A percentile compares a stretch with the other conserved stretches of the same genome.
phyloP scores from a whole-genome alignment of 2,329 filamentous ascomycete species.

The Xylaria sp. region DNA sequence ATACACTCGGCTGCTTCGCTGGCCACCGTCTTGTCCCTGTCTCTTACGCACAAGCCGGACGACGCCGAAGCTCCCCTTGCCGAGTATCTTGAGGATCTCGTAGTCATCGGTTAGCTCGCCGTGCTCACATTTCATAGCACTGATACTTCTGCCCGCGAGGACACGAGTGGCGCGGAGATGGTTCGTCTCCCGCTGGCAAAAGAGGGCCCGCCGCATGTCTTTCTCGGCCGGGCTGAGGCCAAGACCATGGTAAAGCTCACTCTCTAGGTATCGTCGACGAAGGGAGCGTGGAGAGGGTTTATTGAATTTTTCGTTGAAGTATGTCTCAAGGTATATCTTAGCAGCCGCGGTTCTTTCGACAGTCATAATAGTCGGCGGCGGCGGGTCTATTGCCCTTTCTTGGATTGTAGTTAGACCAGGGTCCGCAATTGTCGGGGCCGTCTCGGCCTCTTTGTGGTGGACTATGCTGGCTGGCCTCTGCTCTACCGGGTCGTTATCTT shows the following conservation, averaged over 20 bases:
- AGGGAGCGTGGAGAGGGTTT: slow-evolving; percentile 68
- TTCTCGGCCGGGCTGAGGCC: slow-evolving; percentile 67
- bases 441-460: slow-evolving; percentile 44
- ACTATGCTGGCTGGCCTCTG: slow-evolving; percentile 47
- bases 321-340: slow-evolving; percentile 87
- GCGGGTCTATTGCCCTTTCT: slow-evolving; percentile 48
- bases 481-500: slow-evolving; percentile 47
- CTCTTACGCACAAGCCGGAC: slow-evolving; percentile 85
- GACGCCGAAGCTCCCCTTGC: slow-evolving; percentile 94
- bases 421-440: slow-evolving; percentile 42
- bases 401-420: slow-evolving; percentile 49
- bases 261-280: slow-evolving; percentile 71
- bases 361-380: slow-evolving; percentile 61
- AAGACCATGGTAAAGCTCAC: slow-evolving; percentile 66
- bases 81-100: slow-evolving; percentile 82
- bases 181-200: slow-evolving; percentile 74
- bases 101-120: slow-evolving; percentile 73
- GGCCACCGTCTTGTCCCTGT: slow-evolving; percentile 29
- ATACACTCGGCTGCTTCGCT: slow-evolving; percentile 69
- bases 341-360: slow-evolving; percentile 83
- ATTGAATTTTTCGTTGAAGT: slow-evolving; percentile 78
- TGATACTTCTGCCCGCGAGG: slow-evolving; percentile 70
- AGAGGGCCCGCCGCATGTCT: slow-evolving; percentile 65
- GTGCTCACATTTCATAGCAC: slow-evolving; percentile 53
- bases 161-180: slow-evolving; percentile 79